phyloP scores from a whole-genome alignment of 164 flowering plant species.

The Warburgia ugandensis region DNA sequence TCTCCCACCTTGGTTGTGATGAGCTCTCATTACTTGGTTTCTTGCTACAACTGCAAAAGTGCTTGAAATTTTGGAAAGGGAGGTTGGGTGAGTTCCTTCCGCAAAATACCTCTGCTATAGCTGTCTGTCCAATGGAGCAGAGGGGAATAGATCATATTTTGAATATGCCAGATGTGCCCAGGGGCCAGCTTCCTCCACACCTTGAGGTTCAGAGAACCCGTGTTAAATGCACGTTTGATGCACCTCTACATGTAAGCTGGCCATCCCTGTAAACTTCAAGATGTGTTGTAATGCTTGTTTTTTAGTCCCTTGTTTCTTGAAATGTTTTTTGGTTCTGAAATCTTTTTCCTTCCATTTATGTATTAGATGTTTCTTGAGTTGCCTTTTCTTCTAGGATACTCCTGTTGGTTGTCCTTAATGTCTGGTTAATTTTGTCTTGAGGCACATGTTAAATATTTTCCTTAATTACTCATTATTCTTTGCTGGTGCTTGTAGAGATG shows the following conservation, averaged over 20 bases:
- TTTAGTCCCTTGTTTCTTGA: not conserved
- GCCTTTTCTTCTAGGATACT: not conserved
- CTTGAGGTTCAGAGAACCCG: slow-evolving; percentile 67
- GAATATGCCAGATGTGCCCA: slow-evolving; percentile 57
- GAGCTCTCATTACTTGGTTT: too few species aligned
- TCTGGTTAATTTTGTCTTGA: not conserved
- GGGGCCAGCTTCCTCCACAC: slow-evolving; percentile 65
- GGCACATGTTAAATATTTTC: too few species aligned
- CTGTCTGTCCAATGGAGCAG: too few species aligned
- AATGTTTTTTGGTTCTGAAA: not conserved
- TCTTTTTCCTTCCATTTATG: not conserved
- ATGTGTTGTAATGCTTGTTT: not conserved
- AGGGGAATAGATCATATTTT: too few species aligned
- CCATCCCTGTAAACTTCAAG: not conserved
- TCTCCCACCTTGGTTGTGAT: too few species aligned
- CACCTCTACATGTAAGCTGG: slow-evolving; percentile 53
- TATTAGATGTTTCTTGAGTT: not conserved
- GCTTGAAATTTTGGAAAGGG: too few species aligned
- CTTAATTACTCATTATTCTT: too few species aligned
- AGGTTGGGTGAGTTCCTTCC: too few species aligned
- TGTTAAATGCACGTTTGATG: slow-evolving; percentile 51
- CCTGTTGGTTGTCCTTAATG: not conserved
- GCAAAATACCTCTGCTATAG: too few species aligned
- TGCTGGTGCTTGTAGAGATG: too few species aligned
- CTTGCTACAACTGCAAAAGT: too few species aligned